A percentile compares a stretch with the other conserved stretches of the same genome.
Conservation (phyloP, 495 filamentous ascomycete genomes). For the Neurospora tetraspora region DNA sequence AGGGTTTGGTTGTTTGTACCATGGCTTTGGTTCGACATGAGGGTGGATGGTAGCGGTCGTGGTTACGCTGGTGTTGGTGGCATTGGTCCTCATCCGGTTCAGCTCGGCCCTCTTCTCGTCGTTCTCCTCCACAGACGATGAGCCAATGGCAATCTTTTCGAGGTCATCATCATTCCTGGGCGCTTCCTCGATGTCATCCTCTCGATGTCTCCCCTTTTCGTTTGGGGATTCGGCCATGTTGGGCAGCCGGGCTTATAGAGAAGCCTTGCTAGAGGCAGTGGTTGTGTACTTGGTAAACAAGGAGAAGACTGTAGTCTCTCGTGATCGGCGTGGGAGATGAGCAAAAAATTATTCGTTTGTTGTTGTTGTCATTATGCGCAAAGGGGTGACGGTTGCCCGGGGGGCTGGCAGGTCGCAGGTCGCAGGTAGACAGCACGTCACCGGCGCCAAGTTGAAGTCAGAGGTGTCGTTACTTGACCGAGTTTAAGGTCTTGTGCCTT, state of each 20-base stretch:
- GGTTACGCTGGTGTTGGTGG: conserved; percentile 34
- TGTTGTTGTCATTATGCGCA: background rate
- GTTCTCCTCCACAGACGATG: conserved; percentile 1
- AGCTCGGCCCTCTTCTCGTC: conserved; percentile 20
- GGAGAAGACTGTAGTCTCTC: background rate
- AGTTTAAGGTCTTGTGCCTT: background rate
- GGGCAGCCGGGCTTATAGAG: background rate
- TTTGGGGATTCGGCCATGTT: too few relatives aligned
- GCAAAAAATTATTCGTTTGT: background rate
- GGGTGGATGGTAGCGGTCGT: conserved; percentile 21
- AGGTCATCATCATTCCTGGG: conserved; percentile 4
- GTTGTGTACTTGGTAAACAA: background rate
- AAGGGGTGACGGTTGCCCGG: background rate
- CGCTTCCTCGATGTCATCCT: conserved; percentile 4
- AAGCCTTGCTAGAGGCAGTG: background rate
- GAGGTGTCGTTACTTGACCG: background rate
- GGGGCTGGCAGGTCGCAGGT: background rate
- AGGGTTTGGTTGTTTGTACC: conserved; percentile 54
- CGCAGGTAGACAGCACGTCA: background rate
- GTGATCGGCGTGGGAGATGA: background rate
- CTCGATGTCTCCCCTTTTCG: conserved; percentile 1
- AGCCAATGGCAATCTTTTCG: background rate
- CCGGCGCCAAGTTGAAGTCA: background rate
- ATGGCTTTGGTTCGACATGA: conserved; percentile 35
- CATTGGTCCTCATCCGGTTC: conserved; percentile 32